Evolutionary conservation across 768 basidiomycete genomes (phyloP), one percentile per base, ranked within the genome.

Genomic region (Russula brevipes): DNA sequence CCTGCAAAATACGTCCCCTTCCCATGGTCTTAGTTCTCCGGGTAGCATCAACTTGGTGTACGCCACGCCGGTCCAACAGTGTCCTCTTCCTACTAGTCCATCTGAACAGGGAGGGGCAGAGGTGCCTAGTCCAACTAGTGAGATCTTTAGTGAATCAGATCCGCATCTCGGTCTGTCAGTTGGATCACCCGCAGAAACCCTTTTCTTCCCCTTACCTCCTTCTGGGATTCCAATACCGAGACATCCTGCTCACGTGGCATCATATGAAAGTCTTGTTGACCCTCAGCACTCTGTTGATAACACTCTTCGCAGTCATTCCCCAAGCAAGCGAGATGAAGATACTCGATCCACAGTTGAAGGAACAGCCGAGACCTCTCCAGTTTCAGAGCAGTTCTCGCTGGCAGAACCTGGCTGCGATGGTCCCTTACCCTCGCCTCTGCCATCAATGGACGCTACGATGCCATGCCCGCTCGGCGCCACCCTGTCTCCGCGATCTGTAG

Each of bases 171-270:
- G 6, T 58, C 31, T 57, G 19, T 63, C 52, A 24, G 35, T 30
- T 33, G n/a, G 12, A 5, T 54, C 60, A 24, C 47, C 59, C 30
- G 12, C 19, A 46, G 58, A 63, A 30, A n/a, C 49, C 1, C 60
- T 45, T 35, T 45, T 61, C 5, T 49, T 55, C n/a, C 35, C 59
- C 6, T 8, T 33, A 11, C 46, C 64, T 36, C 12, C 56, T 47
- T 35, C 54, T 30, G 45, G 44, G 14, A 31, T 54, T 30, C 55
- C 55, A 36, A 39, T 42, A n/a, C 36, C 47, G 39, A 31, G 38
- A 35, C 24, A 36, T 42, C 35, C 35, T 30, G 4, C 35, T 6
- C n/a, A 31, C 17, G 39, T 19, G 24, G 14, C 36, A 30, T 19
- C 19, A 24, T 30, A 33, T 44, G 64, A 44, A 9, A 16, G 33